Base-by-base conservation (phyloP, 768 basidiomycete genomes). In the Lactarius tabidus region DNA sequence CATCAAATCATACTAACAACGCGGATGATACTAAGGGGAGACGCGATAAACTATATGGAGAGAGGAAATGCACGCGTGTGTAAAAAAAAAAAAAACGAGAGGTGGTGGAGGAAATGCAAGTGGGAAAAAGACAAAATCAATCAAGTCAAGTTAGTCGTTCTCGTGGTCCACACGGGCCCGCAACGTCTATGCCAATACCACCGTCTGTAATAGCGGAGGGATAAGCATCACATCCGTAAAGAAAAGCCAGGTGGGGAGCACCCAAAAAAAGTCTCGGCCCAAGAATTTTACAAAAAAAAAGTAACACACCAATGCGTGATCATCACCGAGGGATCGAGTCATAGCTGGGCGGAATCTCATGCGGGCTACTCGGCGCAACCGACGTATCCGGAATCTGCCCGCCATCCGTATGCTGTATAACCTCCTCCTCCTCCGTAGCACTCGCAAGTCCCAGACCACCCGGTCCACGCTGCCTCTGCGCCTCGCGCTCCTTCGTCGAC, bases 281-380 rank as follows among this genome's bases (percentile, higher is more conserved):
- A n/a, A n/a, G n/a, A 52, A 12, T 1, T 14, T 2, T 14, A 52
- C 2, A 26, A 51, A 26, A 51, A 28, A 52, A 52, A 52, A 52
- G 3, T 15, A 14, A 12, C 45, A n/a, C 5, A n/a, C n/a, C n/a
- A n/a, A n/a, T n/a, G n/a, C n/a, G n/a, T n/a, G n/a, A 48, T 38
- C 33, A 7, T 60, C 23, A 54, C 33, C 53, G 53, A 54, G 53
- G 69, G 57, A 75, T 75, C 56, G 71, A 71, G 60, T 75, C 74
- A 55, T 75, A 75, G 60, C 74, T 69, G 52, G 74, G 74, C 52
- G 74, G 74, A 31, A 76, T 64, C 70, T 76, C 75, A 5, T 61
- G 62, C 56, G 64, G 69, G 1, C 33, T 36, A 9, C 33, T 60
- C 51, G 60, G 63, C 60, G 48, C 23, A 23, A 41, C 67, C 66